Evolutionary conservation across 1,139 yeast genomes (phyloP), one percentile per base, ranked within the genome.

Genomic region (Blastobotrys indianensis): DNA sequence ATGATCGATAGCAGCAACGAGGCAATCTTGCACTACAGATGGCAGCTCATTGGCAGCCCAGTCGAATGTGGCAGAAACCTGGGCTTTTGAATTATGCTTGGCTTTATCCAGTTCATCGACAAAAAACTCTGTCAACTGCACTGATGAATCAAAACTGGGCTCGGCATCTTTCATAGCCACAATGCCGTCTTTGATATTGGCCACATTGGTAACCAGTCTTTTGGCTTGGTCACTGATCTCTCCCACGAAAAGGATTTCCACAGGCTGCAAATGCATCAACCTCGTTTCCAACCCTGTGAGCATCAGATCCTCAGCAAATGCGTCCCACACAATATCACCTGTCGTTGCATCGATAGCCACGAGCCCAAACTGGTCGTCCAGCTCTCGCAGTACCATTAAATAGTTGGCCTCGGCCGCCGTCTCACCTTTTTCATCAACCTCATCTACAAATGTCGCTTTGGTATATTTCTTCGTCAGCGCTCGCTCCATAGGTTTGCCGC

Each of bases 281-380:
- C 97, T 66, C 0, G 94, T 85, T 51, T 85, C 90, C 31, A 90
- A 64, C 53, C 82, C 82, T 36, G 70, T 74, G 20, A 80, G 69
- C 23, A 77, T 63, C 2, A 68, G 64, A 29, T 72, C 70, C 56
- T 83, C 92, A 2, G 60, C 61, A 59, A 92, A 87, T 6, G 66
- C 64, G 60, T 92, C 97, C 52, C 77, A 77, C 0, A 85, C 63
- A 4, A 88, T 74, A 44, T 84, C 88, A 0, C 97, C 97, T 1
- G 92, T 82, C 2, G 80, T 69, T 0, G 92, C 81, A 51, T 85
- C 85, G 0, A 85, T 80, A 0, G 94, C 87, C 9, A 87, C 76
- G 1, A 86, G 48, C 0, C 77, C 71, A 47, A 73, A 59, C 23
- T 30, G 16, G 11, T 33, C 37, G 20, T 11, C n/a, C 8, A 28